Conservation (phyloP, 257 asterid genomes). For the Solanum pimpinellifolium region DNA sequence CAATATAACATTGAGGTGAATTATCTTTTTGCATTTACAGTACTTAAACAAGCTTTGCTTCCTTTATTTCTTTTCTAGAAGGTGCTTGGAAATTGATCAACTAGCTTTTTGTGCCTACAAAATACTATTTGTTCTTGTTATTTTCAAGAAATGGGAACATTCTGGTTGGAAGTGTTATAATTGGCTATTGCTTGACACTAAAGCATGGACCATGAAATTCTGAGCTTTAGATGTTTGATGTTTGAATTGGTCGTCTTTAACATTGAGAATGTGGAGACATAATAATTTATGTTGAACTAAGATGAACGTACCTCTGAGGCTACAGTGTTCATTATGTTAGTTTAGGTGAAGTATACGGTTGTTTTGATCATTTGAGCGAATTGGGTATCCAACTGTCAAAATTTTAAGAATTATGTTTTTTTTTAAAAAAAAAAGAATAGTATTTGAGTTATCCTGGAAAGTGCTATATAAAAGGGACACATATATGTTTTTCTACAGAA, state of each 20-base stretch:
- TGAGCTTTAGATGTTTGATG: not conserved
- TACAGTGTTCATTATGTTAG: not conserved
- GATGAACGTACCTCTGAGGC: not conserved
- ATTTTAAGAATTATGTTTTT: not conserved
- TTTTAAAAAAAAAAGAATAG: too few relatives aligned
- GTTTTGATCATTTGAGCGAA: not conserved
- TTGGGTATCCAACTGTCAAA: not conserved
- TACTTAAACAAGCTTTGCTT: not conserved
- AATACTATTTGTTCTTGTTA: not conserved
- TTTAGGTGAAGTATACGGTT: not conserved
- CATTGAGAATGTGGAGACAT: not conserved
- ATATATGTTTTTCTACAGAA: not conserved
- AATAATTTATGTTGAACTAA: not conserved
- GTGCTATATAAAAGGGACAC: not conserved
- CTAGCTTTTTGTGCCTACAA: not conserved
- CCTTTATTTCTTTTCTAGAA: not conserved
- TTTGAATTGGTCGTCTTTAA: not conserved
- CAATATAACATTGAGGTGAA: constrained; percentile 83
- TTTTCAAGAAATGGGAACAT: not conserved
- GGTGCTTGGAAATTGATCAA: not conserved
- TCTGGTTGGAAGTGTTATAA: not conserved
- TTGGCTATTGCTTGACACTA: not conserved
- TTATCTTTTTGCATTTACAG: not conserved
- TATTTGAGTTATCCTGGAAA: not conserved
- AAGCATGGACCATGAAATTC: not conserved